Conservation (phyloP, 73 alveolate species). For the Tetrahymena malaccensis region DNA sequence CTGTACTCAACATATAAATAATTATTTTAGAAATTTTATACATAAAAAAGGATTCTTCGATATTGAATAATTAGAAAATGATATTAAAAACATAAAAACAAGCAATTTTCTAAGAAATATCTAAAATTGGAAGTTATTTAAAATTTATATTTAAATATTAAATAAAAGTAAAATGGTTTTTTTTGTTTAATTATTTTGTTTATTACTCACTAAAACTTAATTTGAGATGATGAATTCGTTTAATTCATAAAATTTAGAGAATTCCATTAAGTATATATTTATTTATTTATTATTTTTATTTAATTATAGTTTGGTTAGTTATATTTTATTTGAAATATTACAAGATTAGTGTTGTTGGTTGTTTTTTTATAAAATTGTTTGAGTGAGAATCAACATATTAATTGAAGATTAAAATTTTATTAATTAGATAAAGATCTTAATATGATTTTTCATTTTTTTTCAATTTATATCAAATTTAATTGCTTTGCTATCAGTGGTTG, state of each 20-base stretch:
- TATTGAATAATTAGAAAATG: background rate
- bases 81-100: background rate
- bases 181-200: no score
- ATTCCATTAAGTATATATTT: no score
- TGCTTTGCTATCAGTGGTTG: background rate
- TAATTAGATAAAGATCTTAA: background rate
- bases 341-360: background rate
- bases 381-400: background rate
- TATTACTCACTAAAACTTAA: no score
- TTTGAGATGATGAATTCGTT: background rate
- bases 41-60: background rate
- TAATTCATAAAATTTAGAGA: background rate
- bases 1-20: no score
- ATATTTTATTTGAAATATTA: no score
- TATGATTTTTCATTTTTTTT: background rate
- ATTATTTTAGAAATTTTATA: no score
- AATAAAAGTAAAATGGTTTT: background rate
- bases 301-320: background rate
- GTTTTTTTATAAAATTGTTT: no score
- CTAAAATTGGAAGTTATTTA: background rate
- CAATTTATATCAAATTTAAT: background rate
- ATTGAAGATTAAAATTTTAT: background rate
- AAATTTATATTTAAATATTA: no score
- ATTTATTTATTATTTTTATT: no score
- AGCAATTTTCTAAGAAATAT: background rate